These are phyloP conservation scores for Hymenoscyphus fraxineus DNA, from an alignment of 2,329 filamentous ascomycete species.

Conservation along the genomic window DNA sequence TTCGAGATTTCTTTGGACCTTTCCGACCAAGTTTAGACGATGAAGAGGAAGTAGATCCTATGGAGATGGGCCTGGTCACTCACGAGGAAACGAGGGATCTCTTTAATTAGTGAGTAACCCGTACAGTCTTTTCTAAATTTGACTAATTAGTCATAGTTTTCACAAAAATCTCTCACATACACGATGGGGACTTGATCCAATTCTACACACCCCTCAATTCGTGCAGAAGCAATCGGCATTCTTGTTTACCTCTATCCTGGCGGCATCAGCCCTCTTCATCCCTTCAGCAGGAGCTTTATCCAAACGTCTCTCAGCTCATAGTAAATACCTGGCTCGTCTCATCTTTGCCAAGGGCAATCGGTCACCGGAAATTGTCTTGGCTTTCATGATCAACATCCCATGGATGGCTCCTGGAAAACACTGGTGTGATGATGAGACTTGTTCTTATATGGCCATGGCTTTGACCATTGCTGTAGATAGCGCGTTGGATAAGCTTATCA, in stretches of 20 bases:
- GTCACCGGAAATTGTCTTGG: slow-evolving; percentile 70
- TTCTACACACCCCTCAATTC: slow-evolving; percentile 62
- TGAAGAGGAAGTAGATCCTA: slow-evolving; percentile 62
- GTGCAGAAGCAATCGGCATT: slow-evolving; percentile 66
- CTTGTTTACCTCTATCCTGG: slow-evolving; percentile 67
- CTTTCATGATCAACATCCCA: slow-evolving; percentile 71
- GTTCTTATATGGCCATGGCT: slow-evolving; percentile 66
- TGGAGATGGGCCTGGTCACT: slow-evolving; percentile 66
- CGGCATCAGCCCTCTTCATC: slow-evolving; percentile 64
- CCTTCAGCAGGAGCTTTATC: slow-evolving; percentile 61
- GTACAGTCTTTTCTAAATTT: neutral
- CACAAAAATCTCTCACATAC: slow-evolving; percentile 68
- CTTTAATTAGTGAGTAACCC: slow-evolving; percentile 56
- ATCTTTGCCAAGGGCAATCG: slow-evolving; percentile 60
- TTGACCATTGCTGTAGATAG: slow-evolving; percentile 66
- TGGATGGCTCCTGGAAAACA: slow-evolving; percentile 69
- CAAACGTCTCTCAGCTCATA: slow-evolving; percentile 61
- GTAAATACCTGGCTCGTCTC: slow-evolving; percentile 57
- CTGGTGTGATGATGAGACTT: slow-evolving; percentile 70
- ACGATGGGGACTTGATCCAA: slow-evolving; percentile 67
- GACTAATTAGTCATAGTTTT: slow-evolving; percentile 47
- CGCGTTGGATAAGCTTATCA: slow-evolving; percentile 65
- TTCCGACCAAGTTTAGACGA: slow-evolving; percentile 60
- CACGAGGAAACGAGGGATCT: slow-evolving; percentile 60
- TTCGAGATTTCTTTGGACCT: slow-evolving; percentile 65